These are phyloP conservation scores for Ricinus communis DNA, from an alignment of 345 rosid species.

Conservation along the genomic window DNA sequence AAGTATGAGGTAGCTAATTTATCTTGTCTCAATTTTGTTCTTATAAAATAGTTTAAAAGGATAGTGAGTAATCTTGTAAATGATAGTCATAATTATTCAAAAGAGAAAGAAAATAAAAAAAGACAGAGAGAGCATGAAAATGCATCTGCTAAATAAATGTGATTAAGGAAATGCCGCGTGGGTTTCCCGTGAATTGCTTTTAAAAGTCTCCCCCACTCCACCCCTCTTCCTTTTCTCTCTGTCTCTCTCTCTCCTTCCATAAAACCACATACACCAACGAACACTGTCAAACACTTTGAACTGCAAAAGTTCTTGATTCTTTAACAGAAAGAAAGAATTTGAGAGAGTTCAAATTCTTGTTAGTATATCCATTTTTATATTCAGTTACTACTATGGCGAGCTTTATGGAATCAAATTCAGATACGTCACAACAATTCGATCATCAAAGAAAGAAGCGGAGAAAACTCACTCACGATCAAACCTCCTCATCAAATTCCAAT, in stretches of 20 bases:
- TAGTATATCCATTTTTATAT: too few species aligned
- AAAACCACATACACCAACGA: too few species aligned
- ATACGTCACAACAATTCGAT: conserved; percentile 34
- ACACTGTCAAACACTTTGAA: too few species aligned
- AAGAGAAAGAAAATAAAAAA: too few species aligned
- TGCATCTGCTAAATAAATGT: conserved; percentile 24
- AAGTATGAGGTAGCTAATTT: too few species aligned
- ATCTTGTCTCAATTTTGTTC: too few species aligned
- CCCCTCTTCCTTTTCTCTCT: background rate
- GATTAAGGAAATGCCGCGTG: conserved; percentile 41
- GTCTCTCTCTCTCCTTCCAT: conserved; percentile 5
- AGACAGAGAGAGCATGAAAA: background rate
- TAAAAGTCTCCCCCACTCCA: conserved; percentile 15
- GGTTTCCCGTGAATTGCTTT: conserved; percentile 41
- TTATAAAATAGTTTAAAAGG: too few species aligned
- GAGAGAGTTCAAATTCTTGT: too few species aligned
- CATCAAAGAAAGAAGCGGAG: conserved; percentile 49
- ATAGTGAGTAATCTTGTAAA: too few species aligned
- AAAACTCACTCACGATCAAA: conserved; percentile 18
- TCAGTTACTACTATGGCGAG: background rate
- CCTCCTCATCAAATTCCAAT: background rate
- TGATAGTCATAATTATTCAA: too few species aligned
- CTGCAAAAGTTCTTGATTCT: background rate
- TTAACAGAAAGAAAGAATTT: too few species aligned
- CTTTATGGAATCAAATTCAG: conserved; percentile 23